Evolutionary conservation across 768 basidiomycete species (phyloP).

Genomic region (Hygrophorus pudorinus): DNA sequence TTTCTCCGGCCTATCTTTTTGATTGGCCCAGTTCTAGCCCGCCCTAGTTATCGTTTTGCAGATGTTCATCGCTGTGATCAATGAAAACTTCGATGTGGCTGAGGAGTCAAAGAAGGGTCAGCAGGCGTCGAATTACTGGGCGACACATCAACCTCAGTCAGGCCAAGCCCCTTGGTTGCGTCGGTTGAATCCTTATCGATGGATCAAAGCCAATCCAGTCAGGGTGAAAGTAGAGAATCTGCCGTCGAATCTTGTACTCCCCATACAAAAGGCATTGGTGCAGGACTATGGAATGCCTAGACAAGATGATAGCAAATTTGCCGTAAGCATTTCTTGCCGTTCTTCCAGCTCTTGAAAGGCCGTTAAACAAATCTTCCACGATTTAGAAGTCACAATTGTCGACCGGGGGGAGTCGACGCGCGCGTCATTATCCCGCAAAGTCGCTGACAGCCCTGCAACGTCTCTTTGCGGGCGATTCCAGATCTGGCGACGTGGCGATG

Average conservation of each 20-base stretch:
- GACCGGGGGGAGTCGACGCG: not conserved
- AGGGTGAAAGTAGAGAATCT: slow-evolving; percentile 61
- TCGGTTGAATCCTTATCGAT: slow-evolving; percentile 80
- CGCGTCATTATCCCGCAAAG: slow-evolving; percentile 43
- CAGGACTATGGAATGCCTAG: slow-evolving; percentile 40
- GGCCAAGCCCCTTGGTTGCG: slow-evolving; percentile 57
- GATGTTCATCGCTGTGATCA: slow-evolving; percentile 96
- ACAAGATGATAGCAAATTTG: slow-evolving; percentile 17
- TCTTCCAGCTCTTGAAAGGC: not conserved
- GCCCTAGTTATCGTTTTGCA: slow-evolving; percentile 76
- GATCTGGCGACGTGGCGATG: slow-evolving; percentile 48
- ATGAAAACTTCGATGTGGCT: slow-evolving; percentile 89
- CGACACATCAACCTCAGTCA: slow-evolving; percentile 42
- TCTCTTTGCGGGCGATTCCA: slow-evolving; percentile 51
- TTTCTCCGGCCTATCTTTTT: slow-evolving; percentile 9
- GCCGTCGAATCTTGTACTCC: slow-evolving; percentile 66
- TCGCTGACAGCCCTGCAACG: slow-evolving; percentile 54
- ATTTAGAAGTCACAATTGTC: not conserved
- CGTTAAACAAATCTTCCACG: not conserved
- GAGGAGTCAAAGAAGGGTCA: slow-evolving; percentile 82
- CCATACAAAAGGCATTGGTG: slow-evolving; percentile 68
- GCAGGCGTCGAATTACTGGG: slow-evolving; percentile 67
- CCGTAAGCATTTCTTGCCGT: slow-evolving; percentile 20
- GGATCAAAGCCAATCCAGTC: slow-evolving; percentile 64
- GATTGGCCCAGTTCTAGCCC: slow-evolving; percentile 2